Evolutionary conservation across 495 filamentous ascomycete genomes (phyloP), one percentile per base, ranked within the genome.

Genomic region (Penicillium coffeae): DNA sequence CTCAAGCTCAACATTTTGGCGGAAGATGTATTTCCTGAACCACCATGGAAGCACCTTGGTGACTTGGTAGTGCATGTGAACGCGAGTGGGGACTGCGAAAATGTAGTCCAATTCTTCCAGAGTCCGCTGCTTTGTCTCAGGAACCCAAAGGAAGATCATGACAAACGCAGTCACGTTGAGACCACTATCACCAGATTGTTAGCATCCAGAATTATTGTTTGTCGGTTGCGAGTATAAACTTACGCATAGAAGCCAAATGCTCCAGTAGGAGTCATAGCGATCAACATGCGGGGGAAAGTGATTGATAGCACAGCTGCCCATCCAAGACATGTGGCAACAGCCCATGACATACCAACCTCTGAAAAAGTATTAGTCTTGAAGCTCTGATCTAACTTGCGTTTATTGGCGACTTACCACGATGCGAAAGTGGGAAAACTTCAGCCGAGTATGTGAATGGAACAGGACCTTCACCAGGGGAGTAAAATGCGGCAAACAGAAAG

Each of bases 71-170:
- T 51, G 50, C 58, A 77, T 78, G 59, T 88, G 85, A 30, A 72
- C 73, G 36, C 75, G 56, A 19, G 78, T 85, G 0, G 84, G 84
- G 10, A 89, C 85, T 7, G 81, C 85, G 51, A 89, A 94, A 45
- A 94, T 81, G 59, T 90, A 89, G 66, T 94, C 88, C 32, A 94
- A 72, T 61, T 94, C 89, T 65, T 94, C 88, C 10, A 91, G 78
- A 3, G 86, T 88, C 22, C 80, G 76, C 59, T 88, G 86, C 64
- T 90, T 90, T 0, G 87, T 90, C 66, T 90, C 87, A 8, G 85
- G 86, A 5, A 92, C 74, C 67, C 77, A 88, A 42, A 89, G 70
- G 64, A 89, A 86, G 52, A 90, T 86, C 69, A 87, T 74, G 21
- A 82, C 53, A 15, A 89, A 73, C 8, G 85, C 88, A 21, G 80